phyloP scores from a whole-genome alignment of 495 filamentous ascomycete species.

The Daldinia grandis region DNA sequence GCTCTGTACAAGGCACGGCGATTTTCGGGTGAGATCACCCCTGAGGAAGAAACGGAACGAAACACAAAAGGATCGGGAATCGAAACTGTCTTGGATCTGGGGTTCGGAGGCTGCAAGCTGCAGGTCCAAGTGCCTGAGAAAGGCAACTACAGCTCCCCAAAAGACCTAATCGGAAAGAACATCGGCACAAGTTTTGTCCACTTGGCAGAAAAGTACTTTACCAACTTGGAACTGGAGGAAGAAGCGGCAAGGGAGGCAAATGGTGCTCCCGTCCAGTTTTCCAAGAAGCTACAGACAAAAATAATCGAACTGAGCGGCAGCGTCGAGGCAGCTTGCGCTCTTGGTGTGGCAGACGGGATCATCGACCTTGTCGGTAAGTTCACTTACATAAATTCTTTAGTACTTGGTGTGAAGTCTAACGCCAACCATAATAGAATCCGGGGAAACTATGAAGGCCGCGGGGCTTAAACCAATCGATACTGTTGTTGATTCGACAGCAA shows the following conservation, averaged over 20 bases:
- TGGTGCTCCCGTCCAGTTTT: conserved; percentile 26
- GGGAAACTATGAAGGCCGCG: conserved; percentile 96
- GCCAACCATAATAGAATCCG: conserved; percentile 75
- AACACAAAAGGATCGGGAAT: conserved; percentile 60
- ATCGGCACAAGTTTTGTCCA: conserved; percentile 94
- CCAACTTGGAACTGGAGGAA: conserved; percentile 68
- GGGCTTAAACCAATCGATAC: conserved; percentile 97
- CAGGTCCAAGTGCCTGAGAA: conserved; percentile 96
- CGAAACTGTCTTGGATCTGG: conserved; percentile 85
- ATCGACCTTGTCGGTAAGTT: conserved; percentile 92
- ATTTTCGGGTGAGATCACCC: conserved; percentile 60
- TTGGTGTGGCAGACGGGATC: conserved; percentile 96
- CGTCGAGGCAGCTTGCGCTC: conserved; percentile 94
- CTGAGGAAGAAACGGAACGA: conserved; percentile 49
- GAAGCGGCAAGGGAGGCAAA: conserved; percentile 42
- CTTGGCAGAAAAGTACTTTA: conserved; percentile 82
- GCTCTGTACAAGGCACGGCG: conserved; percentile 60
- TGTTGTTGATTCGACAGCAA: conserved; percentile 82
- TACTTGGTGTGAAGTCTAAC: not conserved
- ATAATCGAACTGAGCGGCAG: conserved; percentile 94
- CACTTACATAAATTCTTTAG: conserved; percentile 13
- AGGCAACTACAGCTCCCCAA: conserved; percentile 71
- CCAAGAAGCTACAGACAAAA: conserved; percentile 71
- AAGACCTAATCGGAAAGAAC: conserved; percentile 89
- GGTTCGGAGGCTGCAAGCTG: conserved; percentile 88